Evolutionary conservation across 2,329 filamentous ascomycete species (phyloP).

Genomic region (Pestalotiopsis sp.): DNA sequence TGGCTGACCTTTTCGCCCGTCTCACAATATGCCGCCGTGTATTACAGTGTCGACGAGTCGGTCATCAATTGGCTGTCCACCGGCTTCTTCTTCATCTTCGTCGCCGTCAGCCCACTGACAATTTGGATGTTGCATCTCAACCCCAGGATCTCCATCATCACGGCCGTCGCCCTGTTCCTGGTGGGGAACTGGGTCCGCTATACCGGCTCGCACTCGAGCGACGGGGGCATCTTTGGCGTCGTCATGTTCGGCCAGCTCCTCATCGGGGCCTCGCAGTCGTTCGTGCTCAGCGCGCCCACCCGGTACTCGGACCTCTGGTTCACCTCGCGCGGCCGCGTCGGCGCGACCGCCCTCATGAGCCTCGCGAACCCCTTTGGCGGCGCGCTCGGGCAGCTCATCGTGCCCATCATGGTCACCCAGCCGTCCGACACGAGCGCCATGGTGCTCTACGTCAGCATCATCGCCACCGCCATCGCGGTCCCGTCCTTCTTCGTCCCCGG

Average conservation of each 20-base stretch:
- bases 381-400: slow-evolving; percentile 84
- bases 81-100: slow-evolving; percentile 83
- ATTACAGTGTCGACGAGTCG: slow-evolving; percentile 74
- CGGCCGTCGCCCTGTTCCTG: slow-evolving; percentile 72
- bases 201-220: slow-evolving; percentile 60
- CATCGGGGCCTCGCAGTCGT: slow-evolving; percentile 87
- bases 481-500: slow-evolving; percentile 83
- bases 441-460: slow-evolving; percentile 70
- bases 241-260: slow-evolving; percentile 92
- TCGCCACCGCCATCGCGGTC: slow-evolving; percentile 57
- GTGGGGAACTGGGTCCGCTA: slow-evolving; percentile 92
- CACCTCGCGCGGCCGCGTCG: slow-evolving; percentile 78
- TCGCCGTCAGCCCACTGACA: slow-evolving; percentile 69
- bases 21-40: slow-evolving; percentile 71
- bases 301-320: slow-evolving; percentile 96
- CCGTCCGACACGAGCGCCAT: slow-evolving; percentile 73
- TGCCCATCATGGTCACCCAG: slow-evolving; percentile 72
- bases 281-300: slow-evolving; percentile 86
- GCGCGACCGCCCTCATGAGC: slow-evolving; percentile 82
- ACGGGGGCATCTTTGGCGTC: slow-evolving; percentile 69
- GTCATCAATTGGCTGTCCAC: slow-evolving; percentile 94
- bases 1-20: slow-evolving; percentile 94
- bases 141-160: slow-evolving; percentile 76
- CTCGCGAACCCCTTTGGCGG: slow-evolving; percentile 90
- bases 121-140: slow-evolving; percentile 81